Base-by-base conservation (phyloP, 352 stramenopile species). In the Aphanomyces astaci region DNA sequence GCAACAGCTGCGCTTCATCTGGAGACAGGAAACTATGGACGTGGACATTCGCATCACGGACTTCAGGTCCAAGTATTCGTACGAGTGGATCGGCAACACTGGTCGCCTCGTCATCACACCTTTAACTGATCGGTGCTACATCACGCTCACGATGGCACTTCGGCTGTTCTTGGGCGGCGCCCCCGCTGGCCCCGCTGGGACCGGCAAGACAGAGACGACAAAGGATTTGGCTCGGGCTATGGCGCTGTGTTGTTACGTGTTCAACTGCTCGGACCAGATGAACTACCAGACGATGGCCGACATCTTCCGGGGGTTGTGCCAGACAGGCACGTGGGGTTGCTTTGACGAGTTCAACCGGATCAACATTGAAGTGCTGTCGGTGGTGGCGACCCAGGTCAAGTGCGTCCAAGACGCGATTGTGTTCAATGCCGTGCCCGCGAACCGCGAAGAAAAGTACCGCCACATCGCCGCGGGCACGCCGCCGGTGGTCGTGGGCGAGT, bases 11-110 rank as follows among this genome's bases (percentile, higher is more conserved):
- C 87, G 87, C 1, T 94, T 94, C 60, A 95, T 92, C 45, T 96
- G 89, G 84, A 82, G 94, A n/a, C 90, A 97, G 53, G 86, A 94
- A 66, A 96, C 92, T 63, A 90, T 95, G 66, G 95, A 98, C 71
- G 95, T 98, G 0, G 95, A 98, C 66, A 97, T 98, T 39, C 91
- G 92, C 17, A 98, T 98, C 73, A 98, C 90, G 11, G 95, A 98
- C 73, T 98, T 98, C 70, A 81, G 88, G 0, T 98, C 89, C 69
- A 98, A 98, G 62, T 95, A 95, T 55, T 94, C 83, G 51, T 95
- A 95, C 72, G 87, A 95, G 63, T 93, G 83, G 84, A 92, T 94
- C 49, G 87, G 87, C 11, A 95, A 95, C 70, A 93, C 84, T 9
- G 90, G 93, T 33, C 89, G 94, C 5, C 78, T 98, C 17, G 94